phyloP scores from a whole-genome alignment of 305 asterid species.

The Striga hermonthica region DNA sequence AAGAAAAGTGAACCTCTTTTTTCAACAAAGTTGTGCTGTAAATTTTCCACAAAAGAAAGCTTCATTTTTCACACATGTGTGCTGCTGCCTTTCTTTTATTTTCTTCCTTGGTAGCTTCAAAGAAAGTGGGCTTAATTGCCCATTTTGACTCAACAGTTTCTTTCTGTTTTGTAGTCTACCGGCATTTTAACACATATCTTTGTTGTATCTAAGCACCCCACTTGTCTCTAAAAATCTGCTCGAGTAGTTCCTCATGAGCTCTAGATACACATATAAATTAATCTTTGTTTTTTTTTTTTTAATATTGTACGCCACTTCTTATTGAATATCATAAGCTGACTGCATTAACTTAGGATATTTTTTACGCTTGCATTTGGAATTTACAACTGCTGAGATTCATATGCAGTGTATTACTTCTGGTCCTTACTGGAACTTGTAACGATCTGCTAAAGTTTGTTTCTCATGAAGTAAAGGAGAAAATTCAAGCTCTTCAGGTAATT shows the following conservation, averaged over 20 bases:
- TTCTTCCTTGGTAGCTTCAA: no score
- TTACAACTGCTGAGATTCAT: slow-evolving; percentile 9
- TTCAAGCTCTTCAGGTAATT: no score
- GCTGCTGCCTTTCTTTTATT: no score
- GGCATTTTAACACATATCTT: not conserved
- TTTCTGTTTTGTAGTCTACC: no score
- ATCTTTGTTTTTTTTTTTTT: slow-evolving; percentile 2
- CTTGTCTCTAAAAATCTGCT: not conserved
- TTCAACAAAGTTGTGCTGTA: no score
- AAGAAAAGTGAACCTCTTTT: no score
- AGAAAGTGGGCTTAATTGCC: no score
- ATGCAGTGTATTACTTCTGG: slow-evolving; percentile 8
- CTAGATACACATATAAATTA: not conserved
- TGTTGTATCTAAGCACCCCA: not conserved
- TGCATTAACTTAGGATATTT: slow-evolving; percentile 1
- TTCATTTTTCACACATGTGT: no score
- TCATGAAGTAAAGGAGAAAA: no score
- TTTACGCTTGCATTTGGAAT: not conserved
- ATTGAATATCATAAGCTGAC: not conserved
- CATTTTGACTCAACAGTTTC: no score
- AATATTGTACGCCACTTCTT: not conserved
- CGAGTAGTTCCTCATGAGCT: slow-evolving; percentile 6
- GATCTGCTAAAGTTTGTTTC: slow-evolving; percentile 1
- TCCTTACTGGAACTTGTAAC: not conserved
- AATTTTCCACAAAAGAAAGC: no score